Conservation (phyloP, 2,329 filamentous ascomycete genomes). For the Claviceps sp. region DNA sequence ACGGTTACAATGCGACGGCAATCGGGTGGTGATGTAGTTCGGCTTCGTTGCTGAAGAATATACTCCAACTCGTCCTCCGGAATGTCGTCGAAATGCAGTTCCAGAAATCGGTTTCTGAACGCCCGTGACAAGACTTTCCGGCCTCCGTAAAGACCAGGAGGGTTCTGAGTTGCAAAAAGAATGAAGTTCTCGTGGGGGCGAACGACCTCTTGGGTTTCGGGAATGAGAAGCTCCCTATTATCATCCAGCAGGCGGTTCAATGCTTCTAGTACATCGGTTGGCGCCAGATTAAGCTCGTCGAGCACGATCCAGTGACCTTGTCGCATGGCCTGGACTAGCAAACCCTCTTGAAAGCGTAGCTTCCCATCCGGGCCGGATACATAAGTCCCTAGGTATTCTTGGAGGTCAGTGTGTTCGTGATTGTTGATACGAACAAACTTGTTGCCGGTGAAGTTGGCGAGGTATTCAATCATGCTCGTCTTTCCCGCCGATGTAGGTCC, state of each 20-base stretch:
- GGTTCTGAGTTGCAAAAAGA: constrained; percentile 96
- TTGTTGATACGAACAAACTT: constrained; percentile 99
- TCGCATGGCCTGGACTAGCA: constrained; percentile 82
- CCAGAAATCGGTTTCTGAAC: constrained; percentile 92
- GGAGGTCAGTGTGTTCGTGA: constrained; percentile 94
- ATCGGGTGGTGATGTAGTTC: constrained; percentile 79
- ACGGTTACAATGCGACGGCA: constrained; percentile 84
- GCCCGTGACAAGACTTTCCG: constrained; percentile 86
- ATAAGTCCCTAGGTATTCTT: constrained; percentile 95
- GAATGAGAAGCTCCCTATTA: constrained; percentile 87
- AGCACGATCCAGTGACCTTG: constrained; percentile 97
- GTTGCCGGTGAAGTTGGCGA: constrained; percentile 93
- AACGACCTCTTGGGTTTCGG: constrained; percentile 90
- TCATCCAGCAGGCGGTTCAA: constrained; percentile 92
- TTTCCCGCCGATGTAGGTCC: constrained; percentile 96
- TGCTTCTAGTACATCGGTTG: constrained; percentile 92
- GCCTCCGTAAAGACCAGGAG: constrained; percentile 86
- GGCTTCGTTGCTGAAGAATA: constrained; percentile 78
- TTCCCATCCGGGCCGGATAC: constrained; percentile 75
- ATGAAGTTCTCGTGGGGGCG: constrained; percentile 91
- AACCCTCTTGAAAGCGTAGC: constrained; percentile 80
- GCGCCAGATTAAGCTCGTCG: constrained; percentile 91
- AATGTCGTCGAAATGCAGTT: constrained; percentile 96
- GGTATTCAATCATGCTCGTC: constrained; percentile 98
- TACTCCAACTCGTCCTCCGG: constrained; percentile 86